Base-by-base conservation (phyloP, 2,329 filamentous ascomycete genomes). In the Microsporum canis region DNA sequence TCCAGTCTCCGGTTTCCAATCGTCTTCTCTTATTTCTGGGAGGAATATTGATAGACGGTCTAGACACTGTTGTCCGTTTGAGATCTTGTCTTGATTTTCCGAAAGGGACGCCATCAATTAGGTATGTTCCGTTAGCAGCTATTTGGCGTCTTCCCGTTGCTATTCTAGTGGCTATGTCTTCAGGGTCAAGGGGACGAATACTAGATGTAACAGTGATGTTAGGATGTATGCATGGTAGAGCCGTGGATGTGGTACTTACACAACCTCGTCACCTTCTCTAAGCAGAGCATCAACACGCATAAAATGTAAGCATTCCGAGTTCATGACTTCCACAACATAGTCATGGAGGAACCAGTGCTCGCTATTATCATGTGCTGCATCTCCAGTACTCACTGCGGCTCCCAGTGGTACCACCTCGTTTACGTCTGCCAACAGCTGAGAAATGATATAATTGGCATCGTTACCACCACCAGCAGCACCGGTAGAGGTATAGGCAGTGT, bases 221-320 rank as follows among this genome's bases (percentile, higher is more conserved):
- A 57, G 55, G 10, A 43, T n/a, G 6, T 5, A 29, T 41, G 10
- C 12, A 43, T 43, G 41, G 7, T 45, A 23, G 39, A 8, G 17
- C 17, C 8, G n/a, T 39, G 12, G 33, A 38, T 14, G 10, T 17
- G 34, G 43, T 12, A 79, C 86, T 68, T 77, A 91, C 88, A 88
- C 79, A 61, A 96, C 83, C 72, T 91, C 84, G 68, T 96, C 91
- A 60, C 94, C 90, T 58, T 92, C 86, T 66, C 88, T 87, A 62
- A 96, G 77, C 7, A 94, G 78, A 51, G 81, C 80, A 12, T 79
- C 78, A 4, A 95, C 81, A 23, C 82, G 79, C 71, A 89, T 87
- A 68, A 89, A 97, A 75, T 96, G 92, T 61, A 96, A 75, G 68
- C 89, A 94, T 74, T 97, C 92, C 66, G 89, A 96, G 53, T 82